Evolutionary conservation across 768 basidiomycete genomes (phyloP).

Genomic region (Mycena rosella): DNA sequence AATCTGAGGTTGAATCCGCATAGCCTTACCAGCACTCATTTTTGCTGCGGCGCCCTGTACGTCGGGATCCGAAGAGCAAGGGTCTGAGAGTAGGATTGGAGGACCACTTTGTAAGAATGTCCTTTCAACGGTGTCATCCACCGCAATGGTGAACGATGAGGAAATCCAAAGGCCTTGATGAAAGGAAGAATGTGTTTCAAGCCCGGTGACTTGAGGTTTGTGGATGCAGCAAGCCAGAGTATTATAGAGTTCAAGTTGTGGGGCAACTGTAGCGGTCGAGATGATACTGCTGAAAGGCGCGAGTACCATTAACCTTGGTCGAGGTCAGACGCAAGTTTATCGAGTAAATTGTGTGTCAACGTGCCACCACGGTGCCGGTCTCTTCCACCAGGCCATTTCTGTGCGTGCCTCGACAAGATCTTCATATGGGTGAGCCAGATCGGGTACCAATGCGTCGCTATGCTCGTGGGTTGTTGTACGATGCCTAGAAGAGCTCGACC

Average conservation of each 20-base stretch:
- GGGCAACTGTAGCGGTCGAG: slow-evolving; percentile 60
- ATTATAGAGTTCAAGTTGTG: slow-evolving; percentile 21
- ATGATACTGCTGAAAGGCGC: slow-evolving; percentile 68
- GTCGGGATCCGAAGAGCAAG: slow-evolving; percentile 76
- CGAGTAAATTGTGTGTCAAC: slow-evolving; percentile 39
- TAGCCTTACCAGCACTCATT: slow-evolving; percentile 67
- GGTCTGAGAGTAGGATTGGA: neutral
- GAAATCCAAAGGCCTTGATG: neutral
- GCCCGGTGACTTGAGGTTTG: neutral
- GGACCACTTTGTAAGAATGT: neutral
- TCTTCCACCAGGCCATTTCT: slow-evolving; percentile 77
- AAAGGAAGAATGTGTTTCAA: slow-evolving; percentile 54
- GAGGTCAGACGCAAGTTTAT: slow-evolving; percentile 13
- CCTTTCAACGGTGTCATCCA: neutral
- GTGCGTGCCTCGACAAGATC: neutral
- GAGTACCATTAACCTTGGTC: slow-evolving; percentile 67
- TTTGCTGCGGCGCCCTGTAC: slow-evolving; percentile 79
- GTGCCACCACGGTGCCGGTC: slow-evolving; percentile 80
- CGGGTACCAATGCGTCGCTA: too few relatives aligned
- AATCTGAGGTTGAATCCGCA: neutral
- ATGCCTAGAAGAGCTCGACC: neutral
- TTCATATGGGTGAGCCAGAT: too few relatives aligned
- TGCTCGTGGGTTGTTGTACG: neutral
- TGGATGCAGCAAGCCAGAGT: slow-evolving; percentile 18
- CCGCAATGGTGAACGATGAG: neutral